phyloP scores from a whole-genome alignment of 371 early-diverging fungal species.

The Rhizopus stolonifer region DNA sequence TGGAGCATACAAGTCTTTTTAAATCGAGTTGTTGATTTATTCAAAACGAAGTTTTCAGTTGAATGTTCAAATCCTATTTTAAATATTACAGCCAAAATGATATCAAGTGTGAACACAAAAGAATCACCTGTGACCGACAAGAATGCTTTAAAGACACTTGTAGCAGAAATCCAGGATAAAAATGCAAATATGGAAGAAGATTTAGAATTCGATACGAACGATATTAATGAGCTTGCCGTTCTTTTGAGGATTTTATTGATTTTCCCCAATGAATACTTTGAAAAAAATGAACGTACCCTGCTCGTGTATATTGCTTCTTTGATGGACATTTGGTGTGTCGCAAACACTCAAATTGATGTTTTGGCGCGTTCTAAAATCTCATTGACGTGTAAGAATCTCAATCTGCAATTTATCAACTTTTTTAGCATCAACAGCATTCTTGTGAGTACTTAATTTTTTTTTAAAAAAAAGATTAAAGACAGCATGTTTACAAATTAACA shows the following conservation, averaged over 20 bases:
- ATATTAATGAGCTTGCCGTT: constrained; percentile 15
- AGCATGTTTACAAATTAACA: not conserved
- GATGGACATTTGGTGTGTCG: constrained; percentile 41
- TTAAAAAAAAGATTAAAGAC: not conserved
- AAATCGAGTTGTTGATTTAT: constrained; percentile 10
- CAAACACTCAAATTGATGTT: constrained; percentile 18
- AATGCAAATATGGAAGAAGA: constrained; percentile 20
- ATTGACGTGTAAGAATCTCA: constrained; percentile 36
- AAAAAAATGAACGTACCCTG: constrained; percentile 45
- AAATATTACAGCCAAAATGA: constrained; percentile 7
- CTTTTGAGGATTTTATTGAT: constrained; percentile 36
- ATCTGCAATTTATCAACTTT: constrained; percentile 36
- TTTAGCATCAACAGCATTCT: constrained; percentile 40
- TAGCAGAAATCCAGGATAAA: not conserved
- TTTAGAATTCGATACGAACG: not conserved
- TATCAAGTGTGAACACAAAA: constrained; percentile 3
- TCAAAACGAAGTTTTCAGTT: constrained; percentile 11
- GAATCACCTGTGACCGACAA: not conserved
- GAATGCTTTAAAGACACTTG: not conserved
- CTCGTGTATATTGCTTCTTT: constrained; percentile 37
- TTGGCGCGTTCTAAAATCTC: constrained; percentile 29
- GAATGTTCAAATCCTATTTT: constrained; percentile 15
- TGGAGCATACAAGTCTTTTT: constrained; percentile 22
- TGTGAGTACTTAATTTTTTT: constrained; percentile 24
- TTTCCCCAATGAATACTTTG: constrained; percentile 57